These are phyloP conservation scores for Bothriochloa decipiens DNA, from an alignment of 176 grass and related monocot genomes.

Conservation along the genomic window DNA sequence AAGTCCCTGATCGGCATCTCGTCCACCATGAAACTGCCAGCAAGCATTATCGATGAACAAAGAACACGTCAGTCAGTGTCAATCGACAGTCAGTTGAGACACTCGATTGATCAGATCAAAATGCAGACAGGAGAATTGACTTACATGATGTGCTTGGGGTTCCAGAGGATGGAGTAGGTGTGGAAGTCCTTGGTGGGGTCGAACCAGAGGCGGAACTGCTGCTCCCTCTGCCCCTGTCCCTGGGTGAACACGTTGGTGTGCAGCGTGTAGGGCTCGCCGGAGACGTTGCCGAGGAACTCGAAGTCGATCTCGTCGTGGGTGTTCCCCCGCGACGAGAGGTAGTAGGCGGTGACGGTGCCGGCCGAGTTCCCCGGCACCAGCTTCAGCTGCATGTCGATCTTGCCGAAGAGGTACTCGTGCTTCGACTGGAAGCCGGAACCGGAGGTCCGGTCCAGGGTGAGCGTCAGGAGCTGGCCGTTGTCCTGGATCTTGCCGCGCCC, in stretches of 20 bases:
- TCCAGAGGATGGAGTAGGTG: constrained; percentile 93
- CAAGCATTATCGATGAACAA: too few species aligned
- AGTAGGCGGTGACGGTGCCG: constrained; percentile 88
- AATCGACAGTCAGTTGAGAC: too few species aligned
- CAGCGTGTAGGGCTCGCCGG: constrained; percentile 73
- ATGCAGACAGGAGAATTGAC: too few species aligned
- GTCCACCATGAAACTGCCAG: constrained; percentile 86
- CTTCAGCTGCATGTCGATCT: constrained; percentile 94
- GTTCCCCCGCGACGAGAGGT: constrained; percentile 74
- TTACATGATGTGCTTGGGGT: constrained; percentile 85
- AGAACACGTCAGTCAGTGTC: too few species aligned
- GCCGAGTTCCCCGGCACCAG: constrained; percentile 85
- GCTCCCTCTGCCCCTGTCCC: constrained; percentile 76
- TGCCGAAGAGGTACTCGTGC: constrained; percentile 84
- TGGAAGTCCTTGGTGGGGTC: constrained; percentile 91
- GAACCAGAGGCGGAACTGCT: constrained; percentile 89
- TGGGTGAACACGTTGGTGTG: constrained; percentile 92
- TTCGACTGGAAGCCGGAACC: constrained; percentile 88
- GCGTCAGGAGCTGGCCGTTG: constrained; percentile 61
- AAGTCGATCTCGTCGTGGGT: constrained; percentile 90
- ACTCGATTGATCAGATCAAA: too few species aligned
- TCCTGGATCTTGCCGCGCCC: constrained; percentile 65
- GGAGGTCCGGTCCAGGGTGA: constrained; percentile 67
- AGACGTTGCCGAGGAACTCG: constrained; percentile 85
- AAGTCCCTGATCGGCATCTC: constrained; percentile 81